Conservation (phyloP, 306 rosid species). For the Begonia fuchsioides region DNA sequence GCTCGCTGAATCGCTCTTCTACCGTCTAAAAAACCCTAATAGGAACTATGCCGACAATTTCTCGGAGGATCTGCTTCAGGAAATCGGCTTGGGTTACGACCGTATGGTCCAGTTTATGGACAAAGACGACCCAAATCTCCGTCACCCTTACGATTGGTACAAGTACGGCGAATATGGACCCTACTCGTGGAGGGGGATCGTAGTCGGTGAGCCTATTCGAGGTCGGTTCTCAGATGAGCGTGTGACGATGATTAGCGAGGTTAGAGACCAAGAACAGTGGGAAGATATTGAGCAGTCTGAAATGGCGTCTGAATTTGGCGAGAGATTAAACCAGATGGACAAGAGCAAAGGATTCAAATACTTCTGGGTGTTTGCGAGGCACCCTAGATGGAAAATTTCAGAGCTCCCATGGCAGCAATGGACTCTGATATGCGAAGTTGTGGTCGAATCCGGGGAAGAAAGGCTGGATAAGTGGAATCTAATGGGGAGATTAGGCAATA, state of each 20-base stretch:
- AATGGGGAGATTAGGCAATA: conserved; percentile 87
- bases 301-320: no score
- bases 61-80: conserved; percentile 67
- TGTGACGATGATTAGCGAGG: conserved; percentile 58
- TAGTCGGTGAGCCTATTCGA: conserved; percentile 63
- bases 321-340: conserved; percentile 46
- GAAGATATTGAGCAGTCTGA: conserved; percentile 75
- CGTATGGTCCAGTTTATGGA: conserved; percentile 79
- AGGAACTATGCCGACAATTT: conserved; percentile 54
- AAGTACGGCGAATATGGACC: conserved; percentile 86
- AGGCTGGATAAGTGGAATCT: conserved; percentile 86
- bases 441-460: conserved; percentile 63
- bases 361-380: conserved; percentile 79
- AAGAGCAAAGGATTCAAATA: conserved; percentile 36
- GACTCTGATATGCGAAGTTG: conserved; percentile 71
- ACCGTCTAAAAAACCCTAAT: conserved; percentile 48
- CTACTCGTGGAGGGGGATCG: conserved; percentile 81
- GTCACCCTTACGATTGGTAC: conserved; percentile 83
- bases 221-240: conserved; percentile 62
- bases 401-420: conserved; percentile 85
- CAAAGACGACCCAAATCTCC: conserved; percentile 76
- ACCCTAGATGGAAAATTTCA: conserved; percentile 60
- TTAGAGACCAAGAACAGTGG: conserved; percentile 79
- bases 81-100: conserved; percentile 76
- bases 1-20: conserved; percentile 49